Percentiles rank a stretch among this genome's conserved stretches.
Conservation (phyloP, 2,329 filamentous ascomycete genomes). For the Ascochyta koolunga region DNA sequence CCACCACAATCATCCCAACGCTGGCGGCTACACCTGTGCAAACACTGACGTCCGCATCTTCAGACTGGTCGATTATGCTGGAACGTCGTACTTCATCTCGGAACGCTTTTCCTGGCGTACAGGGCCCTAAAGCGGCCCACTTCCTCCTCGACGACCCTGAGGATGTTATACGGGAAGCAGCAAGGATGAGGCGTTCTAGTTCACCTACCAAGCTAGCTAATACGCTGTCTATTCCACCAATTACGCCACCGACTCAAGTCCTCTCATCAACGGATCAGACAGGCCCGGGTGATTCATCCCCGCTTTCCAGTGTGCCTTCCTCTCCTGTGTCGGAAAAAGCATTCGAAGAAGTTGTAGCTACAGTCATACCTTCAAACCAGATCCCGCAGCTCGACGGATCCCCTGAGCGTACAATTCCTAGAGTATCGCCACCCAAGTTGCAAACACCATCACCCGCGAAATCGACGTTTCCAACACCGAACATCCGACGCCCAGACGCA, state of each 20-base stretch:
- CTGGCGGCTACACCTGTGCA: not conserved
- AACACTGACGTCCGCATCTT: not conserved
- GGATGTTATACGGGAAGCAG: constrained; percentile 25
- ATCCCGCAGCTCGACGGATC: constrained; percentile 18
- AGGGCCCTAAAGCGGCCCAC: constrained; percentile 25
- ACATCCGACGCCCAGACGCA: not conserved
- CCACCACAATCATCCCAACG: not conserved
- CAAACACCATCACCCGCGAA: not conserved
- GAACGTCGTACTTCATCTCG: constrained; percentile 9
- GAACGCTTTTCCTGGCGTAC: constrained; percentile 17
- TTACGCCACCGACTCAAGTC: not conserved
- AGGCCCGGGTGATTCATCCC: not conserved
- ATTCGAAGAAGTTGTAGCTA: not conserved
- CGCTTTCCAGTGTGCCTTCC: constrained; percentile 21
- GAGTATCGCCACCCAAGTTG: not conserved
- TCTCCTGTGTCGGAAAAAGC: constrained; percentile 9
- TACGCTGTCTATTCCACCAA: not conserved
- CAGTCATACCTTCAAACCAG: not conserved
- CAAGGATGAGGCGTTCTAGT: constrained; percentile 12
- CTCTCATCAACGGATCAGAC: too few species aligned
- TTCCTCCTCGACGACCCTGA: constrained; percentile 31
- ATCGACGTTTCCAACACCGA: not conserved
- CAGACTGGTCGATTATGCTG: not conserved
- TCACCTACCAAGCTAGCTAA: constrained; percentile 13
- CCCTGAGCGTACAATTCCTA: not conserved